Conservation (phyloP, 2,329 filamentous ascomycete genomes). For the Colletotrichum falcatum region DNA sequence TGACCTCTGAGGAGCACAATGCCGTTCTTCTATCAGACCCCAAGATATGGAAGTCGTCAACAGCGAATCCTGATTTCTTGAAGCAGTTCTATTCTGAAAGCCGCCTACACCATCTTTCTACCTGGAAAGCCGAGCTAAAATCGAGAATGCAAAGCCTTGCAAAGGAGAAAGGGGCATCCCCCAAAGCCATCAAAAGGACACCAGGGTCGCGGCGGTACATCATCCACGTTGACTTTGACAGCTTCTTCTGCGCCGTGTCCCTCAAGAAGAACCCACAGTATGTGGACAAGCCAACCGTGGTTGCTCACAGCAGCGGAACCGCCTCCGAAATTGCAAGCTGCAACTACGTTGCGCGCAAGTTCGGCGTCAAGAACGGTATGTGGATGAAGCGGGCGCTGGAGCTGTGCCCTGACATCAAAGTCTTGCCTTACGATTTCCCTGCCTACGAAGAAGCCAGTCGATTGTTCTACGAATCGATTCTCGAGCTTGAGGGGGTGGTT, state of each 20-base stretch:
- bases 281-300: slow-evolving; percentile 82
- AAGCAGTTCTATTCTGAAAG: slow-evolving; percentile 97
- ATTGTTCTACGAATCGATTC: slow-evolving; percentile 86
- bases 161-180: slow-evolving; percentile 69
- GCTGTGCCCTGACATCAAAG: slow-evolving; percentile 85
- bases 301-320: slow-evolving; percentile 86
- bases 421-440: slow-evolving; percentile 95
- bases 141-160: slow-evolving; percentile 86
- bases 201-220: slow-evolving; percentile 81
- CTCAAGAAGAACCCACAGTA: slow-evolving; percentile 80
- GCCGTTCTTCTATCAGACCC: slow-evolving; percentile 86
- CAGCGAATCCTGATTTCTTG: slow-evolving; percentile 92
- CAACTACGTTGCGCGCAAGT: slow-evolving; percentile 90
- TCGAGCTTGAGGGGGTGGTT: slow-evolving; percentile 83
- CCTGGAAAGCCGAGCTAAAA: slow-evolving; percentile 96
- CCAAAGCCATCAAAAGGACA: slow-evolving; percentile 61
- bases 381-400: slow-evolving; percentile 96
- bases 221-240: slow-evolving; percentile 97
- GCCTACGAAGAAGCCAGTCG: slow-evolving; percentile 93
- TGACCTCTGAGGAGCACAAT: slow-evolving; percentile 95
- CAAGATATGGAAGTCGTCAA: slow-evolving; percentile 86
- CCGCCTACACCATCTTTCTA: slow-evolving; percentile 91
- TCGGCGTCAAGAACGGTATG: slow-evolving; percentile 97
- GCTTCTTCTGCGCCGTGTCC: slow-evolving; percentile 97
- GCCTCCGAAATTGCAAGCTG: slow-evolving; percentile 98